Conservation (phyloP, 139 green algal genomes). For the Picochlorum sp. region DNA sequence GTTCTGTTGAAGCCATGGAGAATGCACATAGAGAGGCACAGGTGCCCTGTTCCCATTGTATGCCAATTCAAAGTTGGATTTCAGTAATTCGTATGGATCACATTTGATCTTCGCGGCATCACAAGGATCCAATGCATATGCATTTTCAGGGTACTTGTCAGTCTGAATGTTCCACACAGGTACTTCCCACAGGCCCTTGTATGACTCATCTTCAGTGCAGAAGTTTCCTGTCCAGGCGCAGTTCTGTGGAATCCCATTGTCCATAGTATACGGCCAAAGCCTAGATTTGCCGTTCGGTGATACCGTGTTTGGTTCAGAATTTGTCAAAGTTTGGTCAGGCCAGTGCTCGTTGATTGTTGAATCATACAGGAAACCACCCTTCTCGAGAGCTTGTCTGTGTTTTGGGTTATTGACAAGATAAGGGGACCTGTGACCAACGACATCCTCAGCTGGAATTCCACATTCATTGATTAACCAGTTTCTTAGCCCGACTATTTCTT, state of each 20-base stretch:
- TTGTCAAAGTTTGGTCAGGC: neutral
- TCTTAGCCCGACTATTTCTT: conserved; percentile 9
- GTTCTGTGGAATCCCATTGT: conserved; percentile 27
- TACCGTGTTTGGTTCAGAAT: neutral
- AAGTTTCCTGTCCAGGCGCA: conserved; percentile 12
- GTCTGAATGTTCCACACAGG: conserved; percentile 23
- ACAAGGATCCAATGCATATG: conserved; percentile 23
- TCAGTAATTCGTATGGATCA: conserved; percentile 15
- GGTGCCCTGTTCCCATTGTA: conserved; percentile 25
- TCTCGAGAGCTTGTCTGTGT: conserved; percentile 15
- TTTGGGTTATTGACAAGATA: conserved; percentile 15
- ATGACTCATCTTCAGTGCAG: neutral
- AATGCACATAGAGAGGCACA: conserved; percentile 25
- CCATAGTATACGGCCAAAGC: conserved; percentile 27
- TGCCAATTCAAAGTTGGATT: conserved; percentile 16
- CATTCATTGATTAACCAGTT: conserved; percentile 12
- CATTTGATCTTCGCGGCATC: conserved; percentile 10
- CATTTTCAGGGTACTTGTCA: conserved; percentile 20
- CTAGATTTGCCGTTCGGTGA: conserved; percentile 4
- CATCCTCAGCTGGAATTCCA: conserved; percentile 9
- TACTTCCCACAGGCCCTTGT: conserved; percentile 13
- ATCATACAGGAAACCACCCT: conserved; percentile 24
- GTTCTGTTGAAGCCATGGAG: conserved; percentile 13
- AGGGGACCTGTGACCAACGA: conserved; percentile 18
- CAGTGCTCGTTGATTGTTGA: conserved; percentile 17